Conservation (phyloP, 2,329 filamentous ascomycete genomes). For the Dichotomopilus funicola region DNA sequence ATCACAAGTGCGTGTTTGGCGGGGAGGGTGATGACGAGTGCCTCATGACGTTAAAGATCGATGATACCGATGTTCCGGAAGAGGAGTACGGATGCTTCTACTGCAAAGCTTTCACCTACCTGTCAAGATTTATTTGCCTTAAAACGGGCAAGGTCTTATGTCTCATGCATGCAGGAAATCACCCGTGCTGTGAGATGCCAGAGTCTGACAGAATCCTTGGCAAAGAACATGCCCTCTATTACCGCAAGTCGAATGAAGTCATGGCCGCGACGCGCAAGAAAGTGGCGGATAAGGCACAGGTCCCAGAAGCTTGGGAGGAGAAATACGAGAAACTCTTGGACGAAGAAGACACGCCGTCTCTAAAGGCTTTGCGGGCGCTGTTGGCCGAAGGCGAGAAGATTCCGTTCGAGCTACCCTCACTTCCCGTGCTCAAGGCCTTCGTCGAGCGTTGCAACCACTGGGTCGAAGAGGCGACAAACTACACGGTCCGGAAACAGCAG, state of each 20-base stretch:
- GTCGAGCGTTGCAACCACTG: slow-evolving; percentile 96
- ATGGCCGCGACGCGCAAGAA: slow-evolving; percentile 64
- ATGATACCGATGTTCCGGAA: slow-evolving; percentile 72
- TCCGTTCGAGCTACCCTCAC: slow-evolving; percentile 76
- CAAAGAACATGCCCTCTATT: slow-evolving; percentile 66
- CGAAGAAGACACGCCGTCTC: slow-evolving; percentile 73
- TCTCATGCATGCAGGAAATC: slow-evolving; percentile 69
- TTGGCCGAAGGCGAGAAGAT: slow-evolving; percentile 94
- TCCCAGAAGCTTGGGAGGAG: slow-evolving; percentile 83
- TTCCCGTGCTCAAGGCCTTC: slow-evolving; percentile 77
- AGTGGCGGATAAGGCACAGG: slow-evolving; percentile 75
- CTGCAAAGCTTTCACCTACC: slow-evolving; percentile 87
- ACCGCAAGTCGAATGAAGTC: slow-evolving; percentile 67
- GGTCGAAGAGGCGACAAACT: slow-evolving; percentile 94
- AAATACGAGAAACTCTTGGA: slow-evolving; percentile 82
- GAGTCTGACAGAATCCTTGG: slow-evolving; percentile 63
- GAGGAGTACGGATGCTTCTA: slow-evolving; percentile 88
- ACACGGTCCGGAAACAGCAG: slow-evolving; percentile 95
- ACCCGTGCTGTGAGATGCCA: slow-evolving; percentile 69
- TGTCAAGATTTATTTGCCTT: slow-evolving; percentile 83
- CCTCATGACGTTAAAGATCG: slow-evolving; percentile 54
- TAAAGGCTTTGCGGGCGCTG: slow-evolving; percentile 78
- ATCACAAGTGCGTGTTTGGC: slow-evolving; percentile 49
- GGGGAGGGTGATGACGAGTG: slow-evolving; percentile 46
- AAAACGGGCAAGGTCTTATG: slow-evolving; percentile 78